Percentiles rank a stretch among this genome's conserved stretches.
These are phyloP conservation scores for Hyaloscypha bicolor DNA, from an alignment of 495 filamentous ascomycete species.

Conservation along the genomic window DNA sequence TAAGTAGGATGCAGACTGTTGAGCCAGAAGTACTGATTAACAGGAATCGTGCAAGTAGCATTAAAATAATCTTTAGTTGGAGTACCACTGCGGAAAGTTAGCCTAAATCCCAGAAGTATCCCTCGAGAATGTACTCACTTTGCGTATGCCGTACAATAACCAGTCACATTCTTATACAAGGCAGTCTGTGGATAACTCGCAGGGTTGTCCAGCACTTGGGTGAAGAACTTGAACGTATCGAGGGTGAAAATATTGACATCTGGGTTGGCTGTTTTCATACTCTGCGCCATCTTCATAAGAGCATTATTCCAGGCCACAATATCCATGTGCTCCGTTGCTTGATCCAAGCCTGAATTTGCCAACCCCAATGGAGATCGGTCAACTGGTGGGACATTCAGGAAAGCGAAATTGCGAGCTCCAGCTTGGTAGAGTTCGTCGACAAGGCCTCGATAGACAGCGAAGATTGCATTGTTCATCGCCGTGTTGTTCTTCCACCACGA, in stretches of 20 bases:
- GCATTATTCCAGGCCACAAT: slow-evolving; percentile 35
- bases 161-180: slow-evolving; percentile 54
- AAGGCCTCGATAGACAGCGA: slow-evolving; percentile 41
- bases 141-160: slow-evolving; percentile 54
- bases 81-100: slow-evolving; percentile 48
- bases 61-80: slow-evolving; percentile 49
- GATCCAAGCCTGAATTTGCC: slow-evolving; percentile 6
- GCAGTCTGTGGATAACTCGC: slow-evolving; percentile 44
- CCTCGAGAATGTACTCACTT: slow-evolving; percentile 46
- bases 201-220: slow-evolving; percentile 56
- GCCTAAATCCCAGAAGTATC: background rate
- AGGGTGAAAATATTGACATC: slow-evolving; percentile 49
- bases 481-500: slow-evolving; percentile 48
- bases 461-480: slow-evolving; percentile 35
- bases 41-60: slow-evolving; percentile 49
- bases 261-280: slow-evolving; percentile 38
- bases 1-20: slow-evolving; percentile 63
- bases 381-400: slow-evolving; percentile 54
- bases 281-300: slow-evolving; percentile 36
- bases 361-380: slow-evolving; percentile 41
- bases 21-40: slow-evolving; percentile 66
- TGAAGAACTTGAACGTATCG: slow-evolving; percentile 52
- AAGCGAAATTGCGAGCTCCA: slow-evolving; percentile 49
- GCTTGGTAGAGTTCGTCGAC: slow-evolving; percentile 42
- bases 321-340: slow-evolving; percentile 28